A percentile compares a stretch with the other conserved stretches of the same genome.
These are phyloP conservation scores for Cerioporus squamosus DNA, from an alignment of 1,284 basidiomycete species.

Conservation along the genomic window DNA sequence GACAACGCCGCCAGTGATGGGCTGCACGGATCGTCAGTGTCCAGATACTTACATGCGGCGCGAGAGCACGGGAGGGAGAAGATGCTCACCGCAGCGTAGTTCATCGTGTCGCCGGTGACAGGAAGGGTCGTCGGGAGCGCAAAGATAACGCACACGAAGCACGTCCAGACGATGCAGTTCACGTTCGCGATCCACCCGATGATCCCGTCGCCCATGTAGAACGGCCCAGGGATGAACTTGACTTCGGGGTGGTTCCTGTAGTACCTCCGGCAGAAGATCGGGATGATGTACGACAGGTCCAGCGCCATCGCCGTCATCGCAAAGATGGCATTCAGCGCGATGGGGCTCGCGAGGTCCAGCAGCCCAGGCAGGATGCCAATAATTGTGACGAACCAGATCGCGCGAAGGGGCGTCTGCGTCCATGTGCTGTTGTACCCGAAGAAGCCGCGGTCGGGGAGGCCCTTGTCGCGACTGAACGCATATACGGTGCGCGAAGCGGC, in stretches of 20 bases:
- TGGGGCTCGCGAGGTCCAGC: constrained; percentile 77
- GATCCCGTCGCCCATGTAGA: constrained; percentile 79
- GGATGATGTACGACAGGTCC: constrained; percentile 76
- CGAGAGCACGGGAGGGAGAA: too few relatives aligned
- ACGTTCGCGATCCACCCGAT: constrained; percentile 70
- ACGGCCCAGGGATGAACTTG: constrained; percentile 86
- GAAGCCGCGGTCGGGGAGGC: constrained; percentile 81
- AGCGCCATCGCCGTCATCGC: constrained; percentile 76
- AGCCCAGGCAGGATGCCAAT: constrained; percentile 74
- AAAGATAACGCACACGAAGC: constrained; percentile 74
- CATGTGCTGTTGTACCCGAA: constrained; percentile 71
- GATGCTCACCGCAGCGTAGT: constrained; percentile 62
- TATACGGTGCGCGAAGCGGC: constrained; percentile 88
- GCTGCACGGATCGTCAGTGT: constrained; percentile 15
- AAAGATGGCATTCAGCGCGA: constrained; percentile 87
- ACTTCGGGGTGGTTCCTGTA: constrained; percentile 86
- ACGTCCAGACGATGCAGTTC: constrained; percentile 71
- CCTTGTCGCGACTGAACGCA: constrained; percentile 88
- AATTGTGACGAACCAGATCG: constrained; percentile 81
- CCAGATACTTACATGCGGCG: too few relatives aligned
- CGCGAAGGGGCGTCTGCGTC: constrained; percentile 81
- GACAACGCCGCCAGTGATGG: constrained; percentile 43
- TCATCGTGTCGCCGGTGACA: constrained; percentile 76
- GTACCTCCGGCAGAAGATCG: constrained; percentile 72
- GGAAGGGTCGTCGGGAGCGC: constrained; percentile 75